Evolutionary conservation across 495 filamentous ascomycete genomes (phyloP), one percentile per base, ranked within the genome.

Genomic region (Penicillium riverlandense): DNA sequence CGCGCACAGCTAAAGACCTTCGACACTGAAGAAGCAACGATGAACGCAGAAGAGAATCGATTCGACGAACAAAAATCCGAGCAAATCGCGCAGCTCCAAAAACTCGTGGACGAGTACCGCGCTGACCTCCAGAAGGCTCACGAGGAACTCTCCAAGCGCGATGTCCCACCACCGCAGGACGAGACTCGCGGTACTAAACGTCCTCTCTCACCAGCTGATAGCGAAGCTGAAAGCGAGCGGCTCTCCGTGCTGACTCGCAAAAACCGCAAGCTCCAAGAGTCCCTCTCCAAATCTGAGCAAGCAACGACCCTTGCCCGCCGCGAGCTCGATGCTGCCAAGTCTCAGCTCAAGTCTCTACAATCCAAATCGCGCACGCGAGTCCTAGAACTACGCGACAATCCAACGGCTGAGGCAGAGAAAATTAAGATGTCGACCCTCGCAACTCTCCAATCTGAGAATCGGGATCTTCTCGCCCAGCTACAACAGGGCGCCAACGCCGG

Each of bases 1-100:
- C 85, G 94, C 11, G 91, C 86, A 5, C 92, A 99, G 55, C 69
- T 96, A 15, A 94, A 95, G 60, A 84, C 85, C 0, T 95, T 90
- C 44, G 91, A 96, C 48, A 77, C 81, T 16, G 94, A 97, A 63
- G 90, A 96, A 59, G 74, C 76, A 35, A 91, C 89, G 2, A 84
- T 95, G 67, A 80, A 90, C 44, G 75, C 81, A 2, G 65, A 69
- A 7, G 85, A 87, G 11, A 79, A 72, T 35, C 65, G 65, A 27
- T 84, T 85, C 39, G 87, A 97, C 52, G 78, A 83, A 44, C 76
- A 83, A 41, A 95, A 90, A 55, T 63, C 75, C 1, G 70, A 81
- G 42, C 85, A 88, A 12, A 85, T 97, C 44, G 74, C 80, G 37
- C 79, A 94, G 48, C 77, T 99, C 2, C 89, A 97, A 54, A 75